phyloP scores from a whole-genome alignment of 768 basidiomycete species.

The Austroboletus festivus region DNA sequence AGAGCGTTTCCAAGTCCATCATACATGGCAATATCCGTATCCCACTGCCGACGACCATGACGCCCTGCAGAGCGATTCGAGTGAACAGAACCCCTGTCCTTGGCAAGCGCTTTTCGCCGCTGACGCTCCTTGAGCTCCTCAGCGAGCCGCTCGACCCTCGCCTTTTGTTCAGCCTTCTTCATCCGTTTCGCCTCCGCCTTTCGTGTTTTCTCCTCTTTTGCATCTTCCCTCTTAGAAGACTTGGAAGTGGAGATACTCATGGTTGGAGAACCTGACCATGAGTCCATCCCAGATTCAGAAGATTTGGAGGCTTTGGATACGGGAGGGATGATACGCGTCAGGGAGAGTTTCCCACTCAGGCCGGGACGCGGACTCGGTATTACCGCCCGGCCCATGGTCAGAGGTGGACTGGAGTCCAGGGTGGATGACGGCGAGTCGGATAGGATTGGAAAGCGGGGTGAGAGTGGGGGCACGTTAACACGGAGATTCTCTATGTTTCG shows the following conservation, averaged over 20 bases:
- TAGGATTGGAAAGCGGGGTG: constrained; percentile 16
- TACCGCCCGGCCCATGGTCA: neutral
- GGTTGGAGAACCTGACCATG: constrained; percentile 18
- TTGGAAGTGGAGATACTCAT: constrained; percentile 8
- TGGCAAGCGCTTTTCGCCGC: constrained; percentile 29
- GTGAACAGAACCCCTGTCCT: constrained; percentile 31
- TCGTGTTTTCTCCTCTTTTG: constrained; percentile 40
- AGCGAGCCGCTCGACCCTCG: constrained; percentile 42
- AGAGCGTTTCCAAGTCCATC: constrained; percentile 25
- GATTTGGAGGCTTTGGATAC: constrained; percentile 14
- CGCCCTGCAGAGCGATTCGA: constrained; percentile 25
- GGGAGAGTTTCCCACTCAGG: constrained; percentile 17
- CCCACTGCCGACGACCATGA: constrained; percentile 19
- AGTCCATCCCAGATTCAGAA: constrained; percentile 5
- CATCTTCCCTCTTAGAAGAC: constrained; percentile 22
- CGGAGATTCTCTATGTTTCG: constrained; percentile 31
- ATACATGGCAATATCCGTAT: constrained; percentile 31
- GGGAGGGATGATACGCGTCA: constrained; percentile 29
- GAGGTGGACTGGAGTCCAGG: constrained; percentile 3
- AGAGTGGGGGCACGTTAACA: constrained; percentile 26
- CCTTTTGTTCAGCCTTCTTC: constrained; percentile 41
- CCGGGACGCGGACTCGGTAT: constrained; percentile 6
- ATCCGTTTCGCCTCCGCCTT: constrained; percentile 43
- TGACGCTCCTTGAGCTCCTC: constrained; percentile 40
- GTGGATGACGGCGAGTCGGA: constrained; percentile 16